Conservation (phyloP, 306 rosid species). For the Cucurbita pepo region DNA sequence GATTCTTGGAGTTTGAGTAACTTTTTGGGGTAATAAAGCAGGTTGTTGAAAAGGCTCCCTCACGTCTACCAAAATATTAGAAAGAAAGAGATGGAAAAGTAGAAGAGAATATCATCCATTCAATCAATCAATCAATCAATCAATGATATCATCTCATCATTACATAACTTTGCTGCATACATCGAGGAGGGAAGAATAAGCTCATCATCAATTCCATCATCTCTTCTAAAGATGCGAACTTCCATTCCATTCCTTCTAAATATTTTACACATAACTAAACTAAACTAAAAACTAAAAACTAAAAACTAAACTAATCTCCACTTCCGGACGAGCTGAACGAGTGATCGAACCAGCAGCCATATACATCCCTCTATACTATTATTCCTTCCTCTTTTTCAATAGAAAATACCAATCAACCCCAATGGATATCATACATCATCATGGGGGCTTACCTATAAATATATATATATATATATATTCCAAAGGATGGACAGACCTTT, state of each 20-base stretch:
- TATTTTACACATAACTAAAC: neutral
- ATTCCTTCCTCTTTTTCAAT: neutral
- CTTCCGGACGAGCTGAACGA: neutral
- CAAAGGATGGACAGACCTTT: neutral
- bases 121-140: too few species aligned
- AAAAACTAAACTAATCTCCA: neutral
- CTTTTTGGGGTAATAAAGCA: too few species aligned
- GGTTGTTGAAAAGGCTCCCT: too few species aligned
- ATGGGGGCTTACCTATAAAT: too few species aligned
- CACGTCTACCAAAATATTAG: too few species aligned
- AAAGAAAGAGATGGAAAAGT: too few species aligned
- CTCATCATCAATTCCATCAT: too few species aligned
- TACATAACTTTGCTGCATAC: too few species aligned
- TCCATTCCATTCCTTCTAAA: neutral
- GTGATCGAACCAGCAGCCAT: neutral
- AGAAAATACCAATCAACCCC: neutral
- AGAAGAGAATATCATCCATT: too few species aligned
- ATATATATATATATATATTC: neutral
- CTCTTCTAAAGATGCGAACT: neutral
- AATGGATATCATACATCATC: neutral
- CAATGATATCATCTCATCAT: too few species aligned
- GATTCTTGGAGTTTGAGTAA: too few species aligned
- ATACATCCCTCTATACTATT: neutral
- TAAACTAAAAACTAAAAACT: neutral
- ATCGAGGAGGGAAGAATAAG: too few species aligned